Conservation (phyloP, 768 basidiomycete species). For the Mrakia blollopis region DNA sequence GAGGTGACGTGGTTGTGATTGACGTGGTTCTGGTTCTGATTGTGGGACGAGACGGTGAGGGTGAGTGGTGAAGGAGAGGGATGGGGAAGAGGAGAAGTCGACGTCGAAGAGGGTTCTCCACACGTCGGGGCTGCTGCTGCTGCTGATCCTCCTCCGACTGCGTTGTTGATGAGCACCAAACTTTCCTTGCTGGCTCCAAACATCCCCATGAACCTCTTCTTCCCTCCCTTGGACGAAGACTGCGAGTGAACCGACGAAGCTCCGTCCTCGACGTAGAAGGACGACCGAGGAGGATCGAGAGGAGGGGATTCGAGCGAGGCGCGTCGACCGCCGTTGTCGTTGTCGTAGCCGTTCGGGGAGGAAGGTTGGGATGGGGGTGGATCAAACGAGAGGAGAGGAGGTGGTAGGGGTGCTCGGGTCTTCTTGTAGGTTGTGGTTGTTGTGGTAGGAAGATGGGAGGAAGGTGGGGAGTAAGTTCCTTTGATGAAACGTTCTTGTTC, state of each 20-base stretch:
- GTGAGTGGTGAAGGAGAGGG: not conserved
- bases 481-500: conserved; percentile 15
- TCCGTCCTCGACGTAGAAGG: not conserved
- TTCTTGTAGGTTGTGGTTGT: not conserved
- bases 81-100: not conserved
- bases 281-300: not conserved
- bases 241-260: not conserved
- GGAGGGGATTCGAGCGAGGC: not conserved
- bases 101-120: not conserved
- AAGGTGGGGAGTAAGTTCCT: not conserved
- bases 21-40: too few relatives aligned
- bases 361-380: not conserved
- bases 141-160: not conserved
- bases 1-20: not conserved
- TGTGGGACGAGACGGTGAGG: not conserved
- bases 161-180: not conserved
- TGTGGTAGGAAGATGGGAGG: not conserved
- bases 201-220: conserved; percentile 12
- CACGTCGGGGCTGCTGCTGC: not conserved
- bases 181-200: not conserved
- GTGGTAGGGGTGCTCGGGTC: not conserved
- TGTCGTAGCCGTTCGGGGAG: not conserved
- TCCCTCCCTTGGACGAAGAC: not conserved
- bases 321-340: not conserved
- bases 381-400: not conserved